Evolutionary conservation across 306 rosid genomes (phyloP).

Genomic region (Prunus padus): DNA sequence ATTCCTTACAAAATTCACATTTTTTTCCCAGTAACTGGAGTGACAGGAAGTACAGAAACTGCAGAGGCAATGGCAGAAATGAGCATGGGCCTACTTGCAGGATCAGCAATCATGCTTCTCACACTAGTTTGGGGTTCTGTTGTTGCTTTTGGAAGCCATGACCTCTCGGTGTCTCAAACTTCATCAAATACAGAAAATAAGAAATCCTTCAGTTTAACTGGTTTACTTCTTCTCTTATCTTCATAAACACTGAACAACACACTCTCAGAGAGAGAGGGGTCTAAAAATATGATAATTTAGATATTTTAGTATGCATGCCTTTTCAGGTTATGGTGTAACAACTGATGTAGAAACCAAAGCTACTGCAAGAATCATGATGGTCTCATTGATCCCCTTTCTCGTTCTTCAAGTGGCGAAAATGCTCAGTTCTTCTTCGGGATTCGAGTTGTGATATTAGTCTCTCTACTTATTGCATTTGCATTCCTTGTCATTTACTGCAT

Average conservation of each 20-base stretch:
- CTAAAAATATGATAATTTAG: neutral
- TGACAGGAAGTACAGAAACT: slow-evolving; percentile 22
- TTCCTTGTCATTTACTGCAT: slow-evolving; percentile 22
- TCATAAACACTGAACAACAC: neutral
- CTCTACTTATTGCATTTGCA: slow-evolving; percentile 23
- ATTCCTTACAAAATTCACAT: neutral
- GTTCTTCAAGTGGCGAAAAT: slow-evolving; percentile 34
- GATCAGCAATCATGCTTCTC: slow-evolving; percentile 36
- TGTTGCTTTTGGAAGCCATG: slow-evolving; percentile 35
- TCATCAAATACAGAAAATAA: slow-evolving; percentile 8
- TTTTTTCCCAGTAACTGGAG: slow-evolving; percentile 27
- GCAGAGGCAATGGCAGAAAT: slow-evolving; percentile 17
- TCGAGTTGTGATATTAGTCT: slow-evolving; percentile 22
- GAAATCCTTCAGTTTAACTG: slow-evolving; percentile 25
- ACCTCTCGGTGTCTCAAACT: slow-evolving; percentile 23
- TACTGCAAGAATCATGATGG: slow-evolving; percentile 35
- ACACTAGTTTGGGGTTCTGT: slow-evolving; percentile 37
- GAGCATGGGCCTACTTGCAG: slow-evolving; percentile 34
- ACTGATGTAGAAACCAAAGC: slow-evolving; percentile 25
- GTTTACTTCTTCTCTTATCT: slow-evolving; percentile 13
- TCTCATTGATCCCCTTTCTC: slow-evolving; percentile 37
- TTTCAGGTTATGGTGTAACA: slow-evolving; percentile 37
- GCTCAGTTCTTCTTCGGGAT: slow-evolving; percentile 13
- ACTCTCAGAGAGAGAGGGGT: neutral
- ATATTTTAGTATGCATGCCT: neutral